Percentiles rank a stretch among this genome's conserved stretches.
phyloP scores from a whole-genome alignment of 345 rosid genomes.

The Clarkia xantiana region DNA sequence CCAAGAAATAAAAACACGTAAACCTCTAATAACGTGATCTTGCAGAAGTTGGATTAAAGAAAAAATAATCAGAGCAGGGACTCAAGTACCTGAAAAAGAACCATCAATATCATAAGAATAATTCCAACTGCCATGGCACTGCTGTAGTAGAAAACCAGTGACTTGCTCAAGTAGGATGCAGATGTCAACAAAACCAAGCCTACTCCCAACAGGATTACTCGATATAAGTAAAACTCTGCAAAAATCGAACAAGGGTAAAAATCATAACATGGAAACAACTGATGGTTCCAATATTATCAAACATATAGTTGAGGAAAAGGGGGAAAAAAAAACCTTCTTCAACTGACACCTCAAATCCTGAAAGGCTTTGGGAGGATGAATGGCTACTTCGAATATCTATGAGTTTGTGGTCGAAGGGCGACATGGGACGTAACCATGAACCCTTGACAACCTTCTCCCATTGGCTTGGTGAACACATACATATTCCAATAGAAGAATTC shows the following conservation, averaged over 20 bases:
- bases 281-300: not conserved
- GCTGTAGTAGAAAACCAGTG: slow-evolving; percentile 71
- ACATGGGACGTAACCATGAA: slow-evolving; percentile 64
- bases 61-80: not conserved
- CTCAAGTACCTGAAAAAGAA: slow-evolving; percentile 70
- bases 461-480: slow-evolving; percentile 59
- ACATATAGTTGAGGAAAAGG: not conserved
- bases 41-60: not conserved
- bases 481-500: slow-evolving; percentile 61
- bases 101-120: slow-evolving; percentile 68
- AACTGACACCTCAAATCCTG: slow-evolving; percentile 33
- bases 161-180: slow-evolving; percentile 60
- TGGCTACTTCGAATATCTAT: slow-evolving; percentile 45
- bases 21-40: not conserved
- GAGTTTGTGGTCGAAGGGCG: slow-evolving; percentile 75
- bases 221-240: slow-evolving; percentile 53
- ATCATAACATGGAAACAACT: slow-evolving; percentile 7
- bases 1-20: slow-evolving; percentile 9
- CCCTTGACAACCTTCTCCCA: slow-evolving; percentile 79
- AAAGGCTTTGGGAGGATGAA: slow-evolving; percentile 19
- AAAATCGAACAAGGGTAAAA: slow-evolving; percentile 6
- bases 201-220: slow-evolving; percentile 40
- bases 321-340: slow-evolving; percentile 61
- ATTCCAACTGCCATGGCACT: slow-evolving; percentile 87
- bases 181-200: slow-evolving; percentile 50